Base-by-base conservation (phyloP, 768 basidiomycete genomes). In the Brasilioporus rufonigricans region DNA sequence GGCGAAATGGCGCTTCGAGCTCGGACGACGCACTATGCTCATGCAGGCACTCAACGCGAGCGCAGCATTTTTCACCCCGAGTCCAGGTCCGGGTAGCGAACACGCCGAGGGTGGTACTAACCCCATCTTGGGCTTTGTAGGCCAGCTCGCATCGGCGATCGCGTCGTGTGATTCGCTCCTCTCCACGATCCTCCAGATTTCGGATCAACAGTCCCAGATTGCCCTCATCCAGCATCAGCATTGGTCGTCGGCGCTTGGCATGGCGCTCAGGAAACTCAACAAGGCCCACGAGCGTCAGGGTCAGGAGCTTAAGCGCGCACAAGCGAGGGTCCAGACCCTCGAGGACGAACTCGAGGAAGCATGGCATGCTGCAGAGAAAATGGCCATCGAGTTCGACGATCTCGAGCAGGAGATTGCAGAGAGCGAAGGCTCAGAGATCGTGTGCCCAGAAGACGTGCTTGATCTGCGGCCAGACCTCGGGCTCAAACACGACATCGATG, bases 191-290 rank as follows among this genome's bases (percentile, higher is more conserved):
- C 65, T 87, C 36, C 74, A 75, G 21, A 76, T 83, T 40, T 71
- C 74, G 5, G 85, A 89, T 63, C 90, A 89, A 59, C 75, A 83
- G 29, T 72, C 77, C 0, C 89, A 91, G 68, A 78, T 92, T 4
- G 70, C 76, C 14, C 74, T 75, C 36, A 60, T 89, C 38, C 75
- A 83, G 11, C 85, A 90, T 53, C 71, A 77, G 35, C 91, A 92
- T 69, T 83, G 80, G 72, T 78, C 87, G 1, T 88, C 87, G n/a
- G 87, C 90, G 18, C 78, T 92, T 12, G 83, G 85, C 0, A 80
- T 93, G 59, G 89, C 87, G 2, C 66, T 93, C 48, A 80, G 89
- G 12, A 93, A 93, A 78, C 75, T 92, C 27, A 91, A 92, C 65
- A 79, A 78, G 44, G 86, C 86, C 48, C 89, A 88, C 56, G 82